These are phyloP conservation scores for Trypanosoma mega DNA, from an alignment of 208 protist species.

Conservation along the genomic window DNA sequence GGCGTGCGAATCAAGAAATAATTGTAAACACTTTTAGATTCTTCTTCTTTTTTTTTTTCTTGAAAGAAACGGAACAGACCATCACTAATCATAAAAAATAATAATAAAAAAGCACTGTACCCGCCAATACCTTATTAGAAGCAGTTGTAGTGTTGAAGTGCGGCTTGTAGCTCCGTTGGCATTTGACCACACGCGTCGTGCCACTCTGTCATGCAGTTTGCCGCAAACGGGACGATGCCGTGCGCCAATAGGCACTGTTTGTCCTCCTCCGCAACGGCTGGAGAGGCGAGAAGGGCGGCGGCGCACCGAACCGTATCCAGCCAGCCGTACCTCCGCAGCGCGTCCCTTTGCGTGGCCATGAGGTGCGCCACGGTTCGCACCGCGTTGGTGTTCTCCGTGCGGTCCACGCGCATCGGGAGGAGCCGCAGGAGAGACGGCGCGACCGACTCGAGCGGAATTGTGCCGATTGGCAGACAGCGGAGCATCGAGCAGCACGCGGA, in stretches of 20 bases:
- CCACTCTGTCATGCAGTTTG: slow-evolving; percentile 36
- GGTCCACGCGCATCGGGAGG: slow-evolving; percentile 81
- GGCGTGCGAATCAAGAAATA: too few species aligned
- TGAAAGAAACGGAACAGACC: too few species aligned
- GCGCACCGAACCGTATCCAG: slow-evolving; percentile 36
- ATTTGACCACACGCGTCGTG: slow-evolving; percentile 28
- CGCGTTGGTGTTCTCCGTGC: slow-evolving; percentile 73
- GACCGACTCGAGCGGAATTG: slow-evolving; percentile 32
- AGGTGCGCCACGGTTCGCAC: slow-evolving; percentile 50
- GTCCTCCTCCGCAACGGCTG: slow-evolving; percentile 43
- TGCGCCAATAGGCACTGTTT: slow-evolving; percentile 46
- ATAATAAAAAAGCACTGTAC: too few species aligned
- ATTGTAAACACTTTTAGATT: too few species aligned
- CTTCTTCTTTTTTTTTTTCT: too few species aligned
- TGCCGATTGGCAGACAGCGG: slow-evolving; percentile 36
- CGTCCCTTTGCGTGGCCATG: slow-evolving; percentile 28
- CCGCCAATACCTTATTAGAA: too few species aligned
- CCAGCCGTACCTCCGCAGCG: slow-evolving; percentile 32
- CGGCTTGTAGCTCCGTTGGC: slow-evolving; percentile 32
- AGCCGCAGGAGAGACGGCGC: slow-evolving; percentile 50
- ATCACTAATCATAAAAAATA: too few species aligned
- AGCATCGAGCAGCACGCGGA: slow-evolving; percentile 81
- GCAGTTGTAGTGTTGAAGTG: slow-evolving; percentile 32
- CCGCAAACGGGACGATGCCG: slow-evolving; percentile 33
- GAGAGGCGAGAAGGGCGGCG: slow-evolving; percentile 42